Conservation (phyloP, 2,329 filamentous ascomycete genomes). For the Xylariaceae sp. region DNA sequence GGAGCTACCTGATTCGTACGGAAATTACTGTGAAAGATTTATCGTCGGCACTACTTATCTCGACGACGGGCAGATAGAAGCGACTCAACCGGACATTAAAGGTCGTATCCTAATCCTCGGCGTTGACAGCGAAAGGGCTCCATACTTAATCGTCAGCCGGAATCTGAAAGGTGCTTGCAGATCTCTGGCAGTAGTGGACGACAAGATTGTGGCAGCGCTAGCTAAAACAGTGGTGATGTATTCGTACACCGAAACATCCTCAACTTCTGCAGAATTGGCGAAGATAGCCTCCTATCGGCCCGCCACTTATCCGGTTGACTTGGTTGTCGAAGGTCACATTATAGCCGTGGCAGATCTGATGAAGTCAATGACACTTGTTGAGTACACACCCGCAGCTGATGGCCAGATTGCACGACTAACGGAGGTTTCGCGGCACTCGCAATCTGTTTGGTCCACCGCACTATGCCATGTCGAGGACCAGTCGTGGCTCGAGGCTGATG, state of each 20-base stretch:
- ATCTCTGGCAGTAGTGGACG: conserved; percentile 68
- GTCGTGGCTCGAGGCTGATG: conserved; percentile 78
- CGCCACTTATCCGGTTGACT: conserved; percentile 76
- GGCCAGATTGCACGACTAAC: conserved; percentile 59
- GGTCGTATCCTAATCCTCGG: conserved; percentile 85
- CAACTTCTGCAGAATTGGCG: conserved; percentile 52
- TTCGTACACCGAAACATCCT: conserved; percentile 52
- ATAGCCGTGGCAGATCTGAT: conserved; percentile 90
- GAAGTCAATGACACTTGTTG: conserved; percentile 80
- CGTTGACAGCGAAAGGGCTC: conserved; percentile 67
- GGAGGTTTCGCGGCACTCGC: conserved; percentile 76
- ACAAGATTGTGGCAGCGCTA: conserved; percentile 79
- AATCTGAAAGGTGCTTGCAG: conserved; percentile 76
- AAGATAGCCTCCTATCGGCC: conserved; percentile 76
- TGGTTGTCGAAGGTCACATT: conserved; percentile 67
- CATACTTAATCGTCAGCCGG: conserved; percentile 67
- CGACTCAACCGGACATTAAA: conserved; percentile 44
- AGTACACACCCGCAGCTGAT: conserved; percentile 58
- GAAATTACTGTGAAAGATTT: conserved; percentile 67
- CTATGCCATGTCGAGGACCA: conserved; percentile 68
- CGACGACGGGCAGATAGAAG: conserved; percentile 48
- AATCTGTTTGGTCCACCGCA: conserved; percentile 78
- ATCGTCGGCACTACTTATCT: conserved; percentile 85
- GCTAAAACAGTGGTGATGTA: conserved; percentile 75
- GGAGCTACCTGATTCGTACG: conserved; percentile 58